phyloP scores from a whole-genome alignment of 768 basidiomycete genomes.

The Kwoniella shandongensis region DNA sequence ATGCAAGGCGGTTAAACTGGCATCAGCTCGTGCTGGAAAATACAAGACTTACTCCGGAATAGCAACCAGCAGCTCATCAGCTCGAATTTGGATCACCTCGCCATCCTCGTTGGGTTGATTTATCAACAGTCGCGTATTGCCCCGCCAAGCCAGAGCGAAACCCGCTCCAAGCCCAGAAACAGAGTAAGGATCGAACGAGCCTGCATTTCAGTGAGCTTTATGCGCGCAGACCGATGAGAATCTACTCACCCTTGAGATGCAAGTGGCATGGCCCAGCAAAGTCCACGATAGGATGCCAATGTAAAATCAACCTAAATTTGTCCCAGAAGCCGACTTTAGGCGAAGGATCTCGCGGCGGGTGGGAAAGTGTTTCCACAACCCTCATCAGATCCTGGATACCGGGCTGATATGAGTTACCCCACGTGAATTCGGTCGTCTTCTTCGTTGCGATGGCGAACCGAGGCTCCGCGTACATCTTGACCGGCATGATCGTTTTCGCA shows the following conservation, averaged over 20 bases:
- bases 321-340: conserved; percentile 92
- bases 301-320: conserved; percentile 72
- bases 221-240: background rate
- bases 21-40: conserved; percentile 6
- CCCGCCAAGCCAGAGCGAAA: conserved; percentile 81
- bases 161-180: conserved; percentile 73
- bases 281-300: conserved; percentile 71
- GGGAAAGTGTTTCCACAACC: conserved; percentile 75
- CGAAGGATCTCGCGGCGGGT: conserved; percentile 74
- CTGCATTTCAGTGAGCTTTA: conserved; percentile 54
- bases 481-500: conserved; percentile 91
- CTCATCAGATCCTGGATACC: conserved; percentile 83
- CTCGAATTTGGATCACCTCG: conserved; percentile 79
- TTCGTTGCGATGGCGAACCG: conserved; percentile 66
- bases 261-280: conserved; percentile 69
- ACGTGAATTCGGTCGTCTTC: conserved; percentile 71
- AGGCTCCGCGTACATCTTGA: conserved; percentile 85
- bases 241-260: conserved; percentile 74
- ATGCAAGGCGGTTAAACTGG: conserved; percentile 41
- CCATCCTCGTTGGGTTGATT: conserved; percentile 68
- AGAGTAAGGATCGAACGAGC: conserved; percentile 76
- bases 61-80: conserved; percentile 75
- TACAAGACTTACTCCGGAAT: conserved; percentile 71
- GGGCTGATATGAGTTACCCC: conserved; percentile 85
- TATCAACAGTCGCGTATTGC: conserved; percentile 68